Percentiles rank a stretch among this genome's conserved stretches.
These are phyloP conservation scores for Aspergillus sp. DNA, from an alignment of 2,329 filamentous ascomycete genomes.

Conservation along the genomic window DNA sequence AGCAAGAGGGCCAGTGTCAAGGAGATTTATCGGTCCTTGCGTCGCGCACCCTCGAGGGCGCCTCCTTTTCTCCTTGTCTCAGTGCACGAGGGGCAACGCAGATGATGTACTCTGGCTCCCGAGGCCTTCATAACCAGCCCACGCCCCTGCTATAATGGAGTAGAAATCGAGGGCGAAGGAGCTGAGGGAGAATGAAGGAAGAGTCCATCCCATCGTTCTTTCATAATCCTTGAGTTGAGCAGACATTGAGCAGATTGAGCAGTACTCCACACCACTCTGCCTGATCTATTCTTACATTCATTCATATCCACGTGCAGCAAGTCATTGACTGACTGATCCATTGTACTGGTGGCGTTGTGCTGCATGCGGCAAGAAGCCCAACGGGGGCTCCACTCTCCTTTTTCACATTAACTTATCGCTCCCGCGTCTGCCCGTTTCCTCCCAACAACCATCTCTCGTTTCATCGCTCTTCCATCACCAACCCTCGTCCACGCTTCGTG, in stretches of 20 bases:
- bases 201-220: background rate
- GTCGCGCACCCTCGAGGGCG: constrained; percentile 11
- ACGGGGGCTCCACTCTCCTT: constrained; percentile 10
- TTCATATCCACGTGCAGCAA: background rate
- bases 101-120: background rate
- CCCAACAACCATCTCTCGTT: constrained; percentile 11
- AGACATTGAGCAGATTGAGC: background rate
- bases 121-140: constrained; percentile 13
- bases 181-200: constrained; percentile 14
- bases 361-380: background rate
- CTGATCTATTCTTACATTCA: background rate
- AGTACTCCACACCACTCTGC: constrained; percentile 36
- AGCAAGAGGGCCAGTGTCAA: background rate
- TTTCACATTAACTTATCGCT: constrained; percentile 26
- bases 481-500: constrained; percentile 50
- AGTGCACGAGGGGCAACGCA: background rate
- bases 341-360: background rate
- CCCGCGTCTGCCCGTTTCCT: constrained; percentile 14
- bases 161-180: constrained; percentile 8
- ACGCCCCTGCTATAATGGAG: constrained; percentile 12
- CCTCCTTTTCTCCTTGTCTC: constrained; percentile 14
- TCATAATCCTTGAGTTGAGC: too few species aligned
- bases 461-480: constrained; percentile 44
- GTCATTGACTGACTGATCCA: background rate
- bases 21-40: constrained; percentile 12